Evolutionary conservation across 2,329 filamentous ascomycete genomes (phyloP), one percentile per base, ranked within the genome.

Genomic region (Magnaporthales sp.): DNA sequence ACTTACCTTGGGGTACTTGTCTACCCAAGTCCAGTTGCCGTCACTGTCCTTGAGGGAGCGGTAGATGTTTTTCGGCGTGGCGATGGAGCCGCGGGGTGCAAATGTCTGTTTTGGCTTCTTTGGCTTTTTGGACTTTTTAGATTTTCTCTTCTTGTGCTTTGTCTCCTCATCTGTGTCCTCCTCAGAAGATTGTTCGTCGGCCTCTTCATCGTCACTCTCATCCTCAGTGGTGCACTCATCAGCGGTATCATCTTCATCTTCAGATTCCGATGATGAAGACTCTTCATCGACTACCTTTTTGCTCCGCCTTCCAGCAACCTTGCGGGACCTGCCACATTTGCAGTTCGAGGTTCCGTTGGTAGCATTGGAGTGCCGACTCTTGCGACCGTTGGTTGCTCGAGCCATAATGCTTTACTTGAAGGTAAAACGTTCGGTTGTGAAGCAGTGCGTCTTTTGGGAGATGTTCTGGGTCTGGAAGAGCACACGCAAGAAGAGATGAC

Each of bases 21-120:
- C 81, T 8, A 83, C 81, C 86, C 86, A 88, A 60, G 83, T 83
- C 68, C 79, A 77, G 38, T 80, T 76, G 10, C 83, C 84, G 62
- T 80, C 76, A 11, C 80, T 75, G 71, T 86, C 84, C 62, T 79
- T 79, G 24, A 77, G 72, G 9, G 74, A 75, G 56, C 71, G 72
- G 72, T 80, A 81, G 60, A 81, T 75, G 62, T 81, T 78, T 67
- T 80, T 80, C 70, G 74, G 76, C 4, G 76, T 74, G 26, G 74
- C 73, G 63, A 81, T 68, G 13, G 77, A 75, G 10, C 80, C 80
- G 10, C 77, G 69, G 15, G 66, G 68, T 8, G 66, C 68, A 10
- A 70, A 67, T 31, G 69, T 68, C 70, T 73, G 71, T 11, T 74
- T 71, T 26, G 72, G 65, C 62, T 73, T 70, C n/a, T 71, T 60